A percentile compares a stretch with the other conserved stretches of the same genome.
Conservation (phyloP, 2,329 filamentous ascomycete species). For the Talaromyces sp. region DNA sequence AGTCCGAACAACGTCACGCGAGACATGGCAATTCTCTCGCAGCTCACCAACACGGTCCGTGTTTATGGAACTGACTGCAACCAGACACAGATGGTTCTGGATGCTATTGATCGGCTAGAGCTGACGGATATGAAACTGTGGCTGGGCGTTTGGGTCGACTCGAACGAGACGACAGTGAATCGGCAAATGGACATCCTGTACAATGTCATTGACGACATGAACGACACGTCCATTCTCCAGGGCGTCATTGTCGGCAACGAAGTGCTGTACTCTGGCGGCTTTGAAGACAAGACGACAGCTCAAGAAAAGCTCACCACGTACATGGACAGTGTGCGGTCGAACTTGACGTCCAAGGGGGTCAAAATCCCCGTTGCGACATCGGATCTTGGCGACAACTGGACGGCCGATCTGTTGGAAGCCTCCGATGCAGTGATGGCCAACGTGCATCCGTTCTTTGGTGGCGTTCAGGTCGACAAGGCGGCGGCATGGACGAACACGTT, state of each 20-base stretch:
- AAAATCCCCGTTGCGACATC: conserved; percentile 77
- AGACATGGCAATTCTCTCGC: conserved; percentile 82
- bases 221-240: conserved; percentile 48
- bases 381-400: conserved; percentile 88
- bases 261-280: conserved; percentile 51
- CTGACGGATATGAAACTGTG: conserved; percentile 78
- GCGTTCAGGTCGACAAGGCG: conserved; percentile 62
- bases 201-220: conserved; percentile 61
- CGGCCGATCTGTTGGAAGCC: conserved; percentile 57
- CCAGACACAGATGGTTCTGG: conserved; percentile 88
- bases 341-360: conserved; percentile 63
- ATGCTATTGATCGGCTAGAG: conserved; percentile 70
- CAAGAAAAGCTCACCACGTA: conserved; percentile 58
- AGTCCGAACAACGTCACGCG: conserved; percentile 93
- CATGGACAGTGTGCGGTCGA: conserved; percentile 63
- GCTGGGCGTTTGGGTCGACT: conserved; percentile 91
- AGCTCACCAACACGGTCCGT: conserved; percentile 81
- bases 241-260: conserved; percentile 62
- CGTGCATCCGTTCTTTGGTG: conserved; percentile 92
- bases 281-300: conserved; percentile 56
- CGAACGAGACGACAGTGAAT: conserved; percentile 73
- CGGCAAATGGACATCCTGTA: conserved; percentile 83
- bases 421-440: conserved; percentile 94
- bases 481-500: conserved; percentile 79
- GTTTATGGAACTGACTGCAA: conserved; percentile 97